Evolutionary conservation across 1,284 basidiomycete species (phyloP), one percentile per base, ranked within the genome.

Genomic region (Ustilago shanxiensis): DNA sequence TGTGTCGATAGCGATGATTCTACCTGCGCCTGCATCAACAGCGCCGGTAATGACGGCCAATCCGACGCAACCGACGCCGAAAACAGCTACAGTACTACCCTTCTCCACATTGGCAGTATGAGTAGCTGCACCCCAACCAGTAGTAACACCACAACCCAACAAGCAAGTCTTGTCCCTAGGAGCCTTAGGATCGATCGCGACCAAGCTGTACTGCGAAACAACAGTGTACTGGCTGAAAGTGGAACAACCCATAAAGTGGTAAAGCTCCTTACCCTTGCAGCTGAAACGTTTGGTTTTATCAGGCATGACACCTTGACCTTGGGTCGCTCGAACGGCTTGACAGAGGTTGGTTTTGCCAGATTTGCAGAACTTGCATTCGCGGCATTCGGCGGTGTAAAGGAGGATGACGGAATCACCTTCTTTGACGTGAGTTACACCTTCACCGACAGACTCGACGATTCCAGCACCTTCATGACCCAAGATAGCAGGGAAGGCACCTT

Each of bases 181-280:
- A 1, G 96, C 97, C 79, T 91, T 89, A 72, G 91, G 69, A 88
- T 93, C 91, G 72, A 99, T 91, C 26, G 93, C 91, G 47, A 99
- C 96, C 24, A 99, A 93, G 35, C 95, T 98, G 72, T 95, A 95
- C 83, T 99, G 94, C 56, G 95, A 94, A 5, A 99, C 95, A 64
- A 99, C 97, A 13, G 97, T 99, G 89, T 99, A 99, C 87, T 99
- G 95, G 26, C 95, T 95, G 88, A 99, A 99, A 5, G 96, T 97
- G 51, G 95, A 98, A 24, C 93, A 94, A 53, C 96, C 96, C 97
- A 99, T 99, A 83, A 99, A 99, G 87, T 98, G 95, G 86, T 91
- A 89, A 77, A 99, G 89, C 59, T 92, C 89, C 87, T 97, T 89
- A 54, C 95, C 96, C 78, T 93, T 93, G 88, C 92, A 91, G 64